Base-by-base conservation (phyloP, 2,329 filamentous ascomycete genomes). In the Allantophomopsis cytisporea region DNA sequence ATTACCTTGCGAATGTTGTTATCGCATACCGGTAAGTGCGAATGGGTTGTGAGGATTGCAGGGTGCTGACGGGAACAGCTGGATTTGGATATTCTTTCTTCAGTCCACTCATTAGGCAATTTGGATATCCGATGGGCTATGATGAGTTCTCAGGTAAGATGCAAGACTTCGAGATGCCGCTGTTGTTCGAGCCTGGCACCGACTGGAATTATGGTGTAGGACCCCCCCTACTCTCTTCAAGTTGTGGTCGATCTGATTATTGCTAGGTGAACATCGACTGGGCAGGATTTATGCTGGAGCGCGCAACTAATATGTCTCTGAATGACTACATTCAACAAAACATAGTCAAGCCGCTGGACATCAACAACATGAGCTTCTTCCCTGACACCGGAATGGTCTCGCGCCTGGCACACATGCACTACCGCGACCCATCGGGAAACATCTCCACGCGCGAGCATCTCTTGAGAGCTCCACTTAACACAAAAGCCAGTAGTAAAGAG, bases 111-210 rank as follows among this genome's bases (percentile, higher is more conserved):
- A 49, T 13, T 60, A 63, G 23, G 74, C 73, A 17, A 59, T 79
- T 34, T 49, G 65, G 30, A 51, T 57, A 41, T 71, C 76, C 45
- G 12, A 30, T 33, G 32, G 49, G 47, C 6, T 41, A 45, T 15
- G 43, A 51, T 43, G 51, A 51, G 39, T 49, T 50, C 16, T 46
- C 46, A 8, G 49, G 51, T 7, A 31, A 41, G 4, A 33, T 45
- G 7, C 38, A 47, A 12, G 48, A 47, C 38, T 38, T 50, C n/a
- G 33, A 39, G 10, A 41, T 42, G 28, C 47, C 50, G 1, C 54
- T 83, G 13, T 53, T 80, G 1, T 74, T 77, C 45, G 74, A 83
- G 47, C 77, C 78, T 0, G 76, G 77, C 0, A 64, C 67, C 21
- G 61, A 59, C 5, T 81, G 73, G 71, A 20, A 44, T 28, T 46